These are phyloP conservation scores for Grifola frondosa DNA, from an alignment of 1,284 basidiomycete species.

Conservation along the genomic window DNA sequence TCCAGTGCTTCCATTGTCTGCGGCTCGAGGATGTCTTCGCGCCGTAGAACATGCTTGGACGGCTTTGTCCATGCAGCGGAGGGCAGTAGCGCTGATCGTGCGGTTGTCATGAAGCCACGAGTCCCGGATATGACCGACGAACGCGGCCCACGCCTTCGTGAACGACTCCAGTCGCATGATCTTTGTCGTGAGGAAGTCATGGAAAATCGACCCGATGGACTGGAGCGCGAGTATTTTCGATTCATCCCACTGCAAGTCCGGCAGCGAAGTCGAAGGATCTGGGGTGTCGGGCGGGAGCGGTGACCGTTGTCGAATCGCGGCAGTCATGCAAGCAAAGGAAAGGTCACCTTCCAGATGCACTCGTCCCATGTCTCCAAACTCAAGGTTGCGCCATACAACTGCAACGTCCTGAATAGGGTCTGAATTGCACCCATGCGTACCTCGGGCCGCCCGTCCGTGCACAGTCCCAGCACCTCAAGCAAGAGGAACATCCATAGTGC, in stretches of 20 bases:
- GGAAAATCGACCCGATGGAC: slow-evolving; percentile 82
- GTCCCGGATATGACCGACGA: slow-evolving; percentile 68
- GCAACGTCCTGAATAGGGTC: slow-evolving; percentile 91
- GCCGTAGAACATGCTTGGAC: slow-evolving; percentile 52
- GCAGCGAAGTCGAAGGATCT: slow-evolving; percentile 13
- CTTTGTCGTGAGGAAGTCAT: slow-evolving; percentile 74
- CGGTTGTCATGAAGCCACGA: slow-evolving; percentile 71
- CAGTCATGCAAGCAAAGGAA: slow-evolving; percentile 79
- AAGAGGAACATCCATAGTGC: slow-evolving; percentile 91
- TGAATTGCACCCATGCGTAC: slow-evolving; percentile 93
- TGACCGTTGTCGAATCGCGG: slow-evolving; percentile 46
- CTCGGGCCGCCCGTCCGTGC: slow-evolving; percentile 81
- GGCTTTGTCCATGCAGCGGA: slow-evolving; percentile 80
- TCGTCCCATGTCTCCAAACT: slow-evolving; percentile 83
- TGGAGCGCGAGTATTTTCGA: slow-evolving; percentile 85
- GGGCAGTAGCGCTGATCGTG: slow-evolving; percentile 71
- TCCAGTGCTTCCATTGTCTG: slow-evolving; percentile 54
- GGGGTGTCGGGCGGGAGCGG: slow-evolving; percentile 9
- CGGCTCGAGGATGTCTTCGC: slow-evolving; percentile 40
- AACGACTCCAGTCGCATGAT: slow-evolving; percentile 75
- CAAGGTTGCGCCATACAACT: slow-evolving; percentile 87
- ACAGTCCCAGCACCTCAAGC: slow-evolving; percentile 79
- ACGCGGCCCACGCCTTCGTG: slow-evolving; percentile 66
- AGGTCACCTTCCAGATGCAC: slow-evolving; percentile 86
- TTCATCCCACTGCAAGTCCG: slow-evolving; percentile 71